These are phyloP conservation scores for Amanita phalloides DNA, from an alignment of 768 basidiomycete genomes.

Conservation along the genomic window DNA sequence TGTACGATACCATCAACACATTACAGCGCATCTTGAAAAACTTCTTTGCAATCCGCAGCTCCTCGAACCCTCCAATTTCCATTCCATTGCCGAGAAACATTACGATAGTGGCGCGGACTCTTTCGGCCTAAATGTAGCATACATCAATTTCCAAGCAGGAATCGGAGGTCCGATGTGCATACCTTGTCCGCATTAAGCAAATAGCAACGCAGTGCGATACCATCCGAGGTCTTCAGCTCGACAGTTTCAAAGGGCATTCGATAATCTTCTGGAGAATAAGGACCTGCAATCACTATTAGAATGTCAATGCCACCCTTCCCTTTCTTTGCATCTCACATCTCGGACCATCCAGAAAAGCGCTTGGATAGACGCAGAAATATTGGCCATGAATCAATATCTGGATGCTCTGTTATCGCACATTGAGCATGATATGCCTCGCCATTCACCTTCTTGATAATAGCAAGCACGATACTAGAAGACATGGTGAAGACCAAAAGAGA, in stretches of 20 bases:
- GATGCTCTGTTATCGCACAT: background rate
- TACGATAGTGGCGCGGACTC: conserved; percentile 9
- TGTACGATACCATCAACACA: conserved; percentile 13
- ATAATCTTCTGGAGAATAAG: background rate
- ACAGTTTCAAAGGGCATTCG: conserved; percentile 1
- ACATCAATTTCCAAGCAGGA: background rate
- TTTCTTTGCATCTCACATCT: background rate
- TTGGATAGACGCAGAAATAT: conserved; percentile 2
- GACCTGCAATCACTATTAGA: background rate
- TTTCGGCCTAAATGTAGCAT: background rate
- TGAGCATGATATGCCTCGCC: background rate
- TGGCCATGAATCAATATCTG: conserved; percentile 3
- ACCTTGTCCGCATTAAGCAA: conserved; percentile 1
- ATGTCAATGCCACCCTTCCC: background rate
- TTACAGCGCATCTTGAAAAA: conserved; percentile 6
- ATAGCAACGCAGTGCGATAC: conserved; percentile 1
- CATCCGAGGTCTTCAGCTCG: conserved; percentile 3
- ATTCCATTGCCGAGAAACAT: conserved; percentile 14
- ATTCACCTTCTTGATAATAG: background rate
- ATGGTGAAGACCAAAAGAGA: background rate
- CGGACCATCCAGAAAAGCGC: background rate
- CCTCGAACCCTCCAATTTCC: conserved; percentile 8
- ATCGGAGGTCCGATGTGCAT: background rate
- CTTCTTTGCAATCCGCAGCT: background rate
- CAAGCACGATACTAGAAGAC: background rate